Conservation (phyloP, 176 grass and related monocot genomes). For the Aegilops tauschii region DNA sequence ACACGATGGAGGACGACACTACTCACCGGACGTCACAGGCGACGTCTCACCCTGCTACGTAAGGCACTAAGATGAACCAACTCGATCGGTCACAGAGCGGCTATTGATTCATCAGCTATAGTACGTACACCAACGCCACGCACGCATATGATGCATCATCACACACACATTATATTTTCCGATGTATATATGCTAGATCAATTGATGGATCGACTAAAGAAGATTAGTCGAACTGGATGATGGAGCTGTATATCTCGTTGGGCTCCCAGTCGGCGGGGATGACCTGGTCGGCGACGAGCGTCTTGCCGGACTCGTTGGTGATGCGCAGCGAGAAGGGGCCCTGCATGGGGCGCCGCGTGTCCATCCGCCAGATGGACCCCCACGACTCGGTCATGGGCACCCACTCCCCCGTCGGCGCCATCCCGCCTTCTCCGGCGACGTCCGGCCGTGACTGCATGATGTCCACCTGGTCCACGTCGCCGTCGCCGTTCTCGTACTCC, state of each 20-base stretch:
- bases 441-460: constrained; percentile 47
- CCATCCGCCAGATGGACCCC: constrained; percentile 64
- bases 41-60: constrained; percentile 26
- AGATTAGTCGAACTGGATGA: constrained; percentile 37
- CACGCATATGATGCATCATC: not conserved
- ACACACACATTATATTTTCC: not conserved
- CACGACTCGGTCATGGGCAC: constrained; percentile 53
- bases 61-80: not conserved
- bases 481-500: constrained; percentile 61
- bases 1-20: not conserved
- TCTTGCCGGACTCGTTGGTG: constrained; percentile 53
- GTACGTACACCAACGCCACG: not conserved
- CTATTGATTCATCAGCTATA: not conserved
- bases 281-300: constrained; percentile 60
- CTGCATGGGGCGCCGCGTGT: constrained; percentile 33
- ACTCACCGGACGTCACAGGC: constrained; percentile 22
- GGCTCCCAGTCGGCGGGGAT: constrained; percentile 71
- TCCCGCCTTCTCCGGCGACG: not conserved
- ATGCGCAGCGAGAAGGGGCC: constrained; percentile 69
- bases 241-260: constrained; percentile 44
- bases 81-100: not conserved
- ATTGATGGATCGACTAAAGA: rapidly evolving
- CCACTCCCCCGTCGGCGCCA: constrained; percentile 39
- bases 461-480: constrained; percentile 62
- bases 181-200: not conserved